These are phyloP conservation scores for Wickerhamiella siamensis DNA, from an alignment of 805 yeast species.

Conservation along the genomic window DNA sequence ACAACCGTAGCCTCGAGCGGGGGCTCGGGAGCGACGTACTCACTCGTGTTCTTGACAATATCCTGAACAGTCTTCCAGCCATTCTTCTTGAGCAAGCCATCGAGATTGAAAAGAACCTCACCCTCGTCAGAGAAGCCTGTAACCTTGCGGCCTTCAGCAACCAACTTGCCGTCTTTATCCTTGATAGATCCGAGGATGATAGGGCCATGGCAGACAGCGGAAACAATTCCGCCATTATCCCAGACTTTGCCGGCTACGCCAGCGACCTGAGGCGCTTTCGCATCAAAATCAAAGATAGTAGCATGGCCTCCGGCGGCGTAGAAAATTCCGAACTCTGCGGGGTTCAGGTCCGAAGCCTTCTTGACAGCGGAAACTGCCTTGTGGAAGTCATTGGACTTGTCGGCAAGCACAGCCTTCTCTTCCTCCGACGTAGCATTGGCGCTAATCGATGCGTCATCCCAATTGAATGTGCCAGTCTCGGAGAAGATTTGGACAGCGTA, in stretches of 20 bases:
- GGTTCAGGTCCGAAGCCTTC: constrained; percentile 35
- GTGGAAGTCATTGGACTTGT: constrained; percentile 29
- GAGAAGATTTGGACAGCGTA: constrained; percentile 42
- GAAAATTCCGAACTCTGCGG: constrained; percentile 38
- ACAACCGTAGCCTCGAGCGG: constrained; percentile 28
- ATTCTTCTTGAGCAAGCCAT: constrained; percentile 19
- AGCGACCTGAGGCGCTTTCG: constrained; percentile 33
- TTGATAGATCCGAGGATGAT: constrained; percentile 37
- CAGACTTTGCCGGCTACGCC: constrained; percentile 34
- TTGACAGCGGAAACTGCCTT: constrained; percentile 29
- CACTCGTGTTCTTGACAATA: constrained; percentile 31
- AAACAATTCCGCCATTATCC: constrained; percentile 38
- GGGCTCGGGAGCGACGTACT: constrained; percentile 32
- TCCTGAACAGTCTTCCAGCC: constrained; percentile 28
- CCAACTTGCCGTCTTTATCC: constrained; percentile 29
- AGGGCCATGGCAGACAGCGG: constrained; percentile 64
- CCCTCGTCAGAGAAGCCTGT: constrained; percentile 52
- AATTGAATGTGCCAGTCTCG: constrained; percentile 43
- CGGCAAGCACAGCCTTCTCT: constrained; percentile 30
- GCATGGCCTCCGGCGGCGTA: constrained; percentile 60
- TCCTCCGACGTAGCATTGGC: constrained; percentile 31
- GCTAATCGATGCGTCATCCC: constrained; percentile 40
- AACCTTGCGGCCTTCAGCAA: constrained; percentile 38
- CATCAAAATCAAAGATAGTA: constrained; percentile 42
- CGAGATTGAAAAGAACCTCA: constrained; percentile 28